Conservation (phyloP, 2,329 filamentous ascomycete species). For the Fusarium drepaniforme region DNA sequence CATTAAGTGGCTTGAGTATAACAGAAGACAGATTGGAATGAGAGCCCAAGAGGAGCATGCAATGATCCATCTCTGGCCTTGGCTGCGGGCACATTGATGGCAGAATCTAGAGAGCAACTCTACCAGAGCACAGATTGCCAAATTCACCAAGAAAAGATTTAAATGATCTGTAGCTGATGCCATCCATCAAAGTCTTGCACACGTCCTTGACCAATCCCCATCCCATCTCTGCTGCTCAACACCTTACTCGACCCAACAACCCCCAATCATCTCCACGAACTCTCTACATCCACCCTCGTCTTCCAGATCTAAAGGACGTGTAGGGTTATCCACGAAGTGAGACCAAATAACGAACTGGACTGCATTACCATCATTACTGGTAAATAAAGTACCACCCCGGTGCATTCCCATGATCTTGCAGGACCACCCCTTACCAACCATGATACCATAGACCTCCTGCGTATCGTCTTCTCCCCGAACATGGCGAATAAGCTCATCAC, state of each 20-base stretch:
- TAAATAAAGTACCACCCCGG: neutral
- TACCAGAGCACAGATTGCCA: fast-evolving
- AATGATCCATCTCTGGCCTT: neutral
- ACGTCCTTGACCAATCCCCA: neutral
- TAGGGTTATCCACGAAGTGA: neutral
- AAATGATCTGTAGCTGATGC: neutral
- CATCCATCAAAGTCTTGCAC: neutral
- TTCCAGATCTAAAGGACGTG: neutral
- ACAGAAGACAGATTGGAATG: neutral
- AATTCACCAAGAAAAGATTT: neutral
- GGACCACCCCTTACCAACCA: neutral
- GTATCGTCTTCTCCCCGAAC: neutral
- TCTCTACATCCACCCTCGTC: neutral
- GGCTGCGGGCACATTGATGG: neutral
- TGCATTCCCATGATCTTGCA: neutral
- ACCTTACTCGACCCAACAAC: neutral
- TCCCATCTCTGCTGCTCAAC: neutral
- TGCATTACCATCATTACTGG: neutral
- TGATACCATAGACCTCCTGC: neutral
- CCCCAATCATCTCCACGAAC: neutral
- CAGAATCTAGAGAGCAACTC: neutral
- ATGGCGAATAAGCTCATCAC: neutral
- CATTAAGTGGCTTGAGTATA: neutral
- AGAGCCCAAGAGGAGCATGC: neutral
- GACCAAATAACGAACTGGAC: neutral